Percentiles rank a stretch among this genome's conserved stretches.
phyloP scores from a whole-genome alignment of 106 monocot species.

The Dioscorea zingiberensis region DNA sequence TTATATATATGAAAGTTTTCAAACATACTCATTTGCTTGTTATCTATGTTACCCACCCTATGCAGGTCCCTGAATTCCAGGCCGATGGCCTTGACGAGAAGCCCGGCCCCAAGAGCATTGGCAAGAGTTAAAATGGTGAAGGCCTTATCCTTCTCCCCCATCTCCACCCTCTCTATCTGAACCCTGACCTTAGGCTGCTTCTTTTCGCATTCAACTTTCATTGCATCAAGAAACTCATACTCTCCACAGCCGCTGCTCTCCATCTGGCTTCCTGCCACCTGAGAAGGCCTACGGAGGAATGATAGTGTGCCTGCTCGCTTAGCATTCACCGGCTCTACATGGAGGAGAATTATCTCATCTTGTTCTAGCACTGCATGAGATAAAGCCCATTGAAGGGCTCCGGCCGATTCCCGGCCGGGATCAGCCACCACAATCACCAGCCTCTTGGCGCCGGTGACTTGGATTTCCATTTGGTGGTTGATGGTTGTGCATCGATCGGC shows the following conservation, averaged over 20 bases:
- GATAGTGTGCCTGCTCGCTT: constrained; percentile 18
- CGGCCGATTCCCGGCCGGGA: constrained; percentile 56
- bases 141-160: constrained; percentile 61
- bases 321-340: constrained; percentile 29
- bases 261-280: not conserved
- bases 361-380: constrained; percentile 67
- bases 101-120: constrained; percentile 31
- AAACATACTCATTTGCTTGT: too few relatives aligned
- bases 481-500: too few relatives aligned
- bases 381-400: constrained; percentile 76
- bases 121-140: constrained; percentile 40
- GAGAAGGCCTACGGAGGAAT: constrained; percentile 11
- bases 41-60: constrained; percentile 28
- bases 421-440: constrained; percentile 69
- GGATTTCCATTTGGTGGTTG: not conserved
- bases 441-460: constrained; percentile 27
- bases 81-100: constrained; percentile 70
- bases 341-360: constrained; percentile 70
- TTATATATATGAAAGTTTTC: not conserved
- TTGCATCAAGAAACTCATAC: constrained; percentile 53
- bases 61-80: constrained; percentile 32
- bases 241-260: constrained; percentile 4
- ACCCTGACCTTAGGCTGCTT: constrained; percentile 54
- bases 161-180: constrained; percentile 44
- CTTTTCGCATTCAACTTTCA: constrained; percentile 42